Conservation (phyloP, 164 flowering plant genomes). For the Chimonanthus praecox region DNA sequence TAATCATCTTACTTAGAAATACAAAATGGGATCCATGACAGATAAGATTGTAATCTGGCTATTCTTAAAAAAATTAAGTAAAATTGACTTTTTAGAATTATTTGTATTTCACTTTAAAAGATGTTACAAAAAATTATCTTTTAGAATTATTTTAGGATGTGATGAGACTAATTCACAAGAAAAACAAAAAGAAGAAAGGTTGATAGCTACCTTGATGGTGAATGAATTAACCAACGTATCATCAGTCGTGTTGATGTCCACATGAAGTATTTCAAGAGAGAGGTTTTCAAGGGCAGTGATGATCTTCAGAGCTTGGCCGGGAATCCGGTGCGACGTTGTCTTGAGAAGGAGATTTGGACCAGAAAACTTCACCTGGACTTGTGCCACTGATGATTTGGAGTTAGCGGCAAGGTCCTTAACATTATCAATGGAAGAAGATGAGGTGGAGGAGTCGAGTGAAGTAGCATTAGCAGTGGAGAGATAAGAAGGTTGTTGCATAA, state of each 20-base stretch:
- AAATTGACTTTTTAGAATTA: too few species aligned
- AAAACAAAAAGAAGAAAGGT: too few species aligned
- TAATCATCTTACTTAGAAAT: too few species aligned
- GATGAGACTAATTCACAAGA: too few species aligned
- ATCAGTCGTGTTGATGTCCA: slow-evolving; percentile 88
- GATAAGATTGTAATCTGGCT: too few species aligned
- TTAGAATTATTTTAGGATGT: too few species aligned
- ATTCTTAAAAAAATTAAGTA: too few species aligned
- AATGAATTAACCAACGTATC: slow-evolving; percentile 85
- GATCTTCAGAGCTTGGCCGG: slow-evolving; percentile 68
- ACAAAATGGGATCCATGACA: too few species aligned
- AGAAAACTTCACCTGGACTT: slow-evolving; percentile 82
- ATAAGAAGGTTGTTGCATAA: too few species aligned
- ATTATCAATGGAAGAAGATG: slow-evolving; percentile 16
- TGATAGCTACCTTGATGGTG: slow-evolving; percentile 59
- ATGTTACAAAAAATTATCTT: too few species aligned
- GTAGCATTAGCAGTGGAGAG: too few species aligned
- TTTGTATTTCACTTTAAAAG: too few species aligned
- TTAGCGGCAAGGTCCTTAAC: slow-evolving; percentile 56
- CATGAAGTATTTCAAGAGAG: slow-evolving; percentile 70
- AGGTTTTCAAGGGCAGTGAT: slow-evolving; percentile 55
- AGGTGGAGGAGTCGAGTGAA: slow-evolving; percentile 14
- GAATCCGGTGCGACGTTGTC: slow-evolving; percentile 45
- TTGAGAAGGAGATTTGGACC: slow-evolving; percentile 71
- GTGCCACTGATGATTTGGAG: slow-evolving; percentile 74